Percentiles rank a stretch among this genome's conserved stretches.
Conservation (phyloP, 2,329 filamentous ascomycete genomes). For the Penicillium sp. region DNA sequence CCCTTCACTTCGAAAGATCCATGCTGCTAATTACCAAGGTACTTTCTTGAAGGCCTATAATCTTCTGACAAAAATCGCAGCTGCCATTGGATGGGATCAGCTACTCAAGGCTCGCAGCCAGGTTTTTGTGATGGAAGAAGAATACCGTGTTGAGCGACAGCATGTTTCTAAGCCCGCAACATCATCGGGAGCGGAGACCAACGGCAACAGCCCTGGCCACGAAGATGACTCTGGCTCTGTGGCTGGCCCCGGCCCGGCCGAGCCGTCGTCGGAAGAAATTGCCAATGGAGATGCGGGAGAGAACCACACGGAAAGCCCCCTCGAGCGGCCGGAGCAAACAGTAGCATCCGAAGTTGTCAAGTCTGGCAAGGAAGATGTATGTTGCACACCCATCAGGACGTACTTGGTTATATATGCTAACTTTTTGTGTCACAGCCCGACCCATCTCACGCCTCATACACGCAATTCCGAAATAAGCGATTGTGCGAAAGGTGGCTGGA, state of each 20-base stretch:
- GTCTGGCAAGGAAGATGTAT: conserved; percentile 62
- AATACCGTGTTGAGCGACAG: conserved; percentile 71
- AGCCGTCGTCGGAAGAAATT: conserved; percentile 19
- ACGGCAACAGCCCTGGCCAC: conserved; percentile 26
- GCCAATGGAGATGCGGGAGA: conserved; percentile 27
- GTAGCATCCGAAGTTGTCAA: conserved; percentile 70
- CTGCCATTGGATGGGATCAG: conserved; percentile 96
- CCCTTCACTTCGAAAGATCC: conserved; percentile 71
- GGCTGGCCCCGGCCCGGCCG: conserved; percentile 15
- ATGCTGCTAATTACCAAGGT: conserved; percentile 82
- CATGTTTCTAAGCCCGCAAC: conserved; percentile 62
- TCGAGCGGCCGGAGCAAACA: conserved; percentile 73
- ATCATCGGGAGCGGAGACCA: conserved; percentile 47
- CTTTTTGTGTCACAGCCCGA: conserved; percentile 43
- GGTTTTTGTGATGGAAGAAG: conserved; percentile 99
- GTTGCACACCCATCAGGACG: conserved; percentile 16
- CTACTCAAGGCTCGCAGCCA: conserved; percentile 87
- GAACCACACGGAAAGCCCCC: conserved; percentile 31
- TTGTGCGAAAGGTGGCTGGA: conserved; percentile 96
- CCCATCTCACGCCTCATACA: conserved; percentile 63
- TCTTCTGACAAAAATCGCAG: conserved; percentile 87
- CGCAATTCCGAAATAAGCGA: conserved; percentile 91
- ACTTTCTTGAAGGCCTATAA: conserved; percentile 93
- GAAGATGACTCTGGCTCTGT: conserved; percentile 24
- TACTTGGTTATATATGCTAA: conserved; percentile 1